Evolutionary conservation across 805 yeast species (phyloP).

Genomic region (Nakazawaea molendinolei): DNA sequence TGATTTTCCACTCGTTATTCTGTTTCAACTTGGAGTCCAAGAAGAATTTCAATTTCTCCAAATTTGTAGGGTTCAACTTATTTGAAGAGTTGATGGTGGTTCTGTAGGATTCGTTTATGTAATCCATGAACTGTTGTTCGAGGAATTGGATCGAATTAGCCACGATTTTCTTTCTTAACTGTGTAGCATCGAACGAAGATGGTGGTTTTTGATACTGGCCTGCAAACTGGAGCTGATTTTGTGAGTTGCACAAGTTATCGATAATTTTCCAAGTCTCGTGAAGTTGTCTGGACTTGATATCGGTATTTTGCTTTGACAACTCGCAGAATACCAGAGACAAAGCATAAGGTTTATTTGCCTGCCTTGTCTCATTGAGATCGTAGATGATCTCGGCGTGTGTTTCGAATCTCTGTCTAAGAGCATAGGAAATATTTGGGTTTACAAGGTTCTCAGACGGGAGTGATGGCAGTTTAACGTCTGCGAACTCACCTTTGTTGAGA

Average conservation of each 20-base stretch:
- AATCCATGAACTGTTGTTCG: conserved; percentile 71
- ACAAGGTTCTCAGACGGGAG: conserved; percentile 15
- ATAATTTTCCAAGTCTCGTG: conserved; percentile 71
- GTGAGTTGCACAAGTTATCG: conserved; percentile 34
- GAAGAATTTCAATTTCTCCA: conserved; percentile 65
- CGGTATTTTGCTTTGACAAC: conserved; percentile 50
- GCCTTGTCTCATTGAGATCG: conserved; percentile 64
- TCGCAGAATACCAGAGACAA: conserved; percentile 55
- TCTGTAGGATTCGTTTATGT: conserved; percentile 59
- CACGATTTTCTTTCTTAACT: conserved; percentile 39
- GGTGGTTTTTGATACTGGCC: conserved; percentile 20
- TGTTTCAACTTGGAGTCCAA: conserved; percentile 36
- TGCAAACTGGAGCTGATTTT: conserved; percentile 27
- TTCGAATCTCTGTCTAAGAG: conserved; percentile 51
- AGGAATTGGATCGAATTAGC: conserved; percentile 52
- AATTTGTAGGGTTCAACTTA: conserved; percentile 51
- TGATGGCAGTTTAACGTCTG: conserved; percentile 20
- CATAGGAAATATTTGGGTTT: conserved; percentile 32
- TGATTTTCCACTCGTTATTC: conserved; percentile 41
- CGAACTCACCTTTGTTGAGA: conserved; percentile 24
- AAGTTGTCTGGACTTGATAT: conserved; percentile 62
- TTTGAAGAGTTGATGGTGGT: conserved; percentile 34
- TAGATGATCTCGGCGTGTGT: conserved; percentile 67
- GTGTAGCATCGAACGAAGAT: conserved; percentile 24
- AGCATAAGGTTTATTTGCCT: conserved; percentile 44